A percentile compares a stretch with the other conserved stretches of the same genome.
Evolutionary conservation across 192 early-diverging fungal species (phyloP).

Genomic region (Coemansia sp.): DNA sequence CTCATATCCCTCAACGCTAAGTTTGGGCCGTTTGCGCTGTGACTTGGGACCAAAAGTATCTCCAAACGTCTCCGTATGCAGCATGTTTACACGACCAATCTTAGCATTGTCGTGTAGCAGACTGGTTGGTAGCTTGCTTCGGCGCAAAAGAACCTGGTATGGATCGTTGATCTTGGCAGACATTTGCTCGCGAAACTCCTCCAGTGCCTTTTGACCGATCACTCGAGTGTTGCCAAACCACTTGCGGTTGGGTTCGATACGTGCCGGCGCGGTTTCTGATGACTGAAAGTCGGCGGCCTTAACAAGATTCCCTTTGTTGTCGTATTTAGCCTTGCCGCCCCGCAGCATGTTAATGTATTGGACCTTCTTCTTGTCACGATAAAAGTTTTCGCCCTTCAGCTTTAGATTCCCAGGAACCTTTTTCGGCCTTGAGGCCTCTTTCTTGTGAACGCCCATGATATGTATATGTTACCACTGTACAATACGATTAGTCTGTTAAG

Average conservation of each 20-base stretch:
- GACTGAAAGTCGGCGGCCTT: conserved; percentile 90
- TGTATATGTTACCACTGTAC: not conserved
- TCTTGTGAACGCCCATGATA: conserved; percentile 53
- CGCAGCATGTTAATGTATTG: conserved; percentile 92
- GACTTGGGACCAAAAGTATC: conserved; percentile 94
- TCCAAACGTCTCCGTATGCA: conserved; percentile 90
- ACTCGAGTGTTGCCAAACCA: conserved; percentile 99
- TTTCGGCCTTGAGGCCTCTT: conserved; percentile 50
- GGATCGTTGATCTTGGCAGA: conserved; percentile 85
- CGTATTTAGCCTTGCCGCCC: conserved; percentile 77
- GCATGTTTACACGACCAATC: conserved; percentile 77
- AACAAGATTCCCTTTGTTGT: conserved; percentile 86
- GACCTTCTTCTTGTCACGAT: conserved; percentile 93
- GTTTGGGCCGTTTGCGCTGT: conserved; percentile 91
- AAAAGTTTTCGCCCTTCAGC: conserved; percentile 98
- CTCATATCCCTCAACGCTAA: conserved; percentile 69
- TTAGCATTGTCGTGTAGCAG: conserved; percentile 77
- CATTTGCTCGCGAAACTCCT: conserved; percentile 90
- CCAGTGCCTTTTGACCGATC: conserved; percentile 91
- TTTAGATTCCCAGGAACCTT: conserved; percentile 64
- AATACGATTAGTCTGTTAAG: not conserved
- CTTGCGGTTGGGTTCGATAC: conserved; percentile 91
- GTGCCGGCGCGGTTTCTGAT: conserved; percentile 68
- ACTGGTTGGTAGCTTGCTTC: conserved; percentile 95
- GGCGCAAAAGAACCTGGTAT: conserved; percentile 89